Base-by-base conservation (phyloP, 805 yeast species). In the Cyberlindnera bimundalis region DNA sequence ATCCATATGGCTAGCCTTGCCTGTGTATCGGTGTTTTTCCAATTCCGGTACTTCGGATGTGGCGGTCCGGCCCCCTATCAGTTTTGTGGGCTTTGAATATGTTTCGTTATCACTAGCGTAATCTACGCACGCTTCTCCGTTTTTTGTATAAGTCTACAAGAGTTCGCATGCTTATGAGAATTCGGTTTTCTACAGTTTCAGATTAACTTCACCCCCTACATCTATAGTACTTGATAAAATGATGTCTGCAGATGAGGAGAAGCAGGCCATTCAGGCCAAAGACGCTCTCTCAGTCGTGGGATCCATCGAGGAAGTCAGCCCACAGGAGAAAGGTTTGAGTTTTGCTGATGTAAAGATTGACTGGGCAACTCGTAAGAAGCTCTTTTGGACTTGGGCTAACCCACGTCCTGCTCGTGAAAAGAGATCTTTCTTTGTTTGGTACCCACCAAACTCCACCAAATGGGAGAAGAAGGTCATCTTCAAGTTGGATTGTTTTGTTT, bases 361-460 rank as follows among this genome's bases (percentile, higher is more conserved):
- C 30, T 29, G 34, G 33, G 38, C 23, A 20, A 37, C 45, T 2
- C 23, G 29, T 3, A 33, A 34, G 33, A 42, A 43, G 18, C 41
- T 51, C 24, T 52, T 45, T 42, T 51, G 46, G 39, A 30, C 44
- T 10, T 36, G 25, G 35, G 29, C 44, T 15, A 27, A 21, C 15
- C 52, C 56, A 8, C 50, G 51, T 28, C 40, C 24, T 12, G 5
- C 30, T 12, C 26, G 26, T 14, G 25, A 29, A 10, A 46, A 28
- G 16, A 38, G 33, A 24, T 33, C 38, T 4, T 53, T 50, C 47
- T 50, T 51, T 27, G 47, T 51, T 16, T 51, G 55, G 53, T 36
- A 36, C 20, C 55, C 51, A 10, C 46, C 48, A 13, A 45, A 39
- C 27, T 48, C 45, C 13, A 38, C 50, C 3, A 29, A 25, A 2